Evolutionary conservation across 106 monocot species (phyloP).

Genomic region (Apostasia ramifera): DNA sequence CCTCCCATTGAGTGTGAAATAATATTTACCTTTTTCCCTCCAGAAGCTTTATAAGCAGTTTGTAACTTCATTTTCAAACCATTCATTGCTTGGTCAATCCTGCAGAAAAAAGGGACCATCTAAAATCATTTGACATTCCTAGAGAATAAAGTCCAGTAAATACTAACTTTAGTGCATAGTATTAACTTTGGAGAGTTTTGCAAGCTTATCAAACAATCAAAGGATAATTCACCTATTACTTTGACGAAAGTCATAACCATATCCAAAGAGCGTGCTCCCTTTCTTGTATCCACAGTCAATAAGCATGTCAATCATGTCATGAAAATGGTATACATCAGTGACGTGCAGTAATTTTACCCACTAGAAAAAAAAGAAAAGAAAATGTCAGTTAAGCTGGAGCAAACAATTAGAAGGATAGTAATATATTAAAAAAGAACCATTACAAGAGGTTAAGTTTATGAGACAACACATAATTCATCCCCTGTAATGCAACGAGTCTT

Average conservation of each 20-base stretch:
- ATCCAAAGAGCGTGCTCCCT: constrained; percentile 92
- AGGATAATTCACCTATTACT: constrained; percentile 55
- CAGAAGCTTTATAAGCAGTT: constrained; percentile 73
- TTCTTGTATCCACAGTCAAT: constrained; percentile 75
- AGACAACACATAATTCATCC: too few species aligned
- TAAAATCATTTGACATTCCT: neutral
- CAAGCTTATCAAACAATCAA: neutral
- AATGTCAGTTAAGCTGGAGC: neutral
- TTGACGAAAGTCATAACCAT: constrained; percentile 94
- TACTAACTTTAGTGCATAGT: neutral
- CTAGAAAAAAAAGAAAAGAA: constrained; percentile 22
- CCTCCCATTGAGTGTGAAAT: constrained; percentile 99
- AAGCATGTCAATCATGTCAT: constrained; percentile 90
- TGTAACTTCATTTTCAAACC: constrained; percentile 56
- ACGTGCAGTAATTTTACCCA: constrained; percentile 42
- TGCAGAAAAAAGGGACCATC: constrained; percentile 19
- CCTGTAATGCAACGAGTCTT: too few species aligned
- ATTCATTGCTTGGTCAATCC: constrained; percentile 57
- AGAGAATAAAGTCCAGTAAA: neutral
- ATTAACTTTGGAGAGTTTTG: too few species aligned
- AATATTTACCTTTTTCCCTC: constrained; percentile 78
- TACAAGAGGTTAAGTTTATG: too few species aligned
- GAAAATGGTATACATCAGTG: constrained; percentile 78
- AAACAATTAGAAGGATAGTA: neutral
- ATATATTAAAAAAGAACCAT: neutral